Evolutionary conservation across 1,139 yeast genomes (phyloP).

Genomic region (Kurtzmaniella quercitrusa): DNA sequence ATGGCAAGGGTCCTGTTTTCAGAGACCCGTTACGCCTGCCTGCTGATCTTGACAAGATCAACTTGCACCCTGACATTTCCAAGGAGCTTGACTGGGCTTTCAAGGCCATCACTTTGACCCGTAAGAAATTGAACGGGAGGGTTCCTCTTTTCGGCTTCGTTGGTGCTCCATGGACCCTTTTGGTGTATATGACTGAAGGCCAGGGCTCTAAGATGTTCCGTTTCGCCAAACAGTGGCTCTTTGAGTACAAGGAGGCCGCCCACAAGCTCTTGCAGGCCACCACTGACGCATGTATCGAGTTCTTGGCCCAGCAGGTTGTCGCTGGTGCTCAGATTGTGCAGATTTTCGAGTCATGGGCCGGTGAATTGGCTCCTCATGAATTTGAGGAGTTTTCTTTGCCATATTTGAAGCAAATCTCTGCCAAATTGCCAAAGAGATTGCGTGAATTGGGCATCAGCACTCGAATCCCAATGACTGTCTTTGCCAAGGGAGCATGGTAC

Average conservation of each 20-base stretch:
- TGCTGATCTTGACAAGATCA: constrained; percentile 57
- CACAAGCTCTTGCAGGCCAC: constrained; percentile 71
- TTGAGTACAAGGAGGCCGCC: constrained; percentile 68
- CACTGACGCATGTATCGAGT: constrained; percentile 88
- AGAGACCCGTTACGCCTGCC: constrained; percentile 81
- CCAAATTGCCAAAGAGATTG: constrained; percentile 64
- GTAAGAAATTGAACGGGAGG: constrained; percentile 78
- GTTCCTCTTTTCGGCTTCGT: constrained; percentile 94
- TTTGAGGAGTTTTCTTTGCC: constrained; percentile 87
- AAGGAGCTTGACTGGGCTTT: constrained; percentile 91
- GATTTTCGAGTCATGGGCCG: constrained; percentile 97
- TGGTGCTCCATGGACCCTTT: constrained; percentile 97
- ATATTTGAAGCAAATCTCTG: constrained; percentile 72
- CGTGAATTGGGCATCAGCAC: constrained; percentile 67
- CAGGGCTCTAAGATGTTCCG: constrained; percentile 92
- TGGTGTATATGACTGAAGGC: constrained; percentile 97
- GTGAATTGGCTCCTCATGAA: constrained; percentile 88
- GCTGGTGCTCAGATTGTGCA: constrained; percentile 99
- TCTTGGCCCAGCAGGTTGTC: constrained; percentile 87
- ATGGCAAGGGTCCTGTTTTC: constrained; percentile 92
- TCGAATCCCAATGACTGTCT: constrained; percentile 79
- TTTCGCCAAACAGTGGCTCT: constrained; percentile 90
- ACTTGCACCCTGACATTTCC: constrained; percentile 61
- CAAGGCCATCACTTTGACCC: constrained; percentile 82
- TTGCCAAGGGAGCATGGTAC: constrained; percentile 98